Evolutionary conservation across 176 grass and related monocot species (phyloP).

Genomic region (Hordeum marinum): DNA sequence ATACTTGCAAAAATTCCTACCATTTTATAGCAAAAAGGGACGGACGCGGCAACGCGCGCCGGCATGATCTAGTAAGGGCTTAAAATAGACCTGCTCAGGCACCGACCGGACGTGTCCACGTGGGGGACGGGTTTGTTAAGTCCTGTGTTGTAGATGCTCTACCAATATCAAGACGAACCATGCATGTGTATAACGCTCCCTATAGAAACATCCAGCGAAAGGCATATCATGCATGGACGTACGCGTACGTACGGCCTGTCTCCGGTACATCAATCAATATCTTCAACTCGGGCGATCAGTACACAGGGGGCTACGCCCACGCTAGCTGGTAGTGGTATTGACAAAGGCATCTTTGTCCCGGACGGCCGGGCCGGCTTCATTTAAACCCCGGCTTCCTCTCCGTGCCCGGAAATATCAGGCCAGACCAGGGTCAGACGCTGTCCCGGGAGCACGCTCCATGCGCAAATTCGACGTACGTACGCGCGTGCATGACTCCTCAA

Average conservation of each 20-base stretch:
- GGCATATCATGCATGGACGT: not conserved
- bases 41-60: no score
- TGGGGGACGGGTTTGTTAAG: no score
- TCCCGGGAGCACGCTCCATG: not conserved
- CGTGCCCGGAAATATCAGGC: slow-evolving; percentile 20
- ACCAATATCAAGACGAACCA: no score
- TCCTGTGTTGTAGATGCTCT: no score
- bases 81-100: no score
- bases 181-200: no score
- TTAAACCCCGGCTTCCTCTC: not conserved
- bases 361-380: not conserved
- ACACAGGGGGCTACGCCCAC: not conserved
- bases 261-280: not conserved
- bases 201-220: no score
- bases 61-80: no score
- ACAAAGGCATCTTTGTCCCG: not conserved
- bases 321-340: not conserved
- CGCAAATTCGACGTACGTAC: not conserved
- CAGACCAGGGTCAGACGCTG: not conserved
- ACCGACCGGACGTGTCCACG: no score
- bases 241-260: not conserved
- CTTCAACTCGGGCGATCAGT: not conserved
- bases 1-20: no score
- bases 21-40: no score
- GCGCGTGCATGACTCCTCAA: not conserved